These are phyloP conservation scores for Clonostachys chloroleuca DNA, from an alignment of 2,329 filamentous ascomycete genomes.

Conservation along the genomic window DNA sequence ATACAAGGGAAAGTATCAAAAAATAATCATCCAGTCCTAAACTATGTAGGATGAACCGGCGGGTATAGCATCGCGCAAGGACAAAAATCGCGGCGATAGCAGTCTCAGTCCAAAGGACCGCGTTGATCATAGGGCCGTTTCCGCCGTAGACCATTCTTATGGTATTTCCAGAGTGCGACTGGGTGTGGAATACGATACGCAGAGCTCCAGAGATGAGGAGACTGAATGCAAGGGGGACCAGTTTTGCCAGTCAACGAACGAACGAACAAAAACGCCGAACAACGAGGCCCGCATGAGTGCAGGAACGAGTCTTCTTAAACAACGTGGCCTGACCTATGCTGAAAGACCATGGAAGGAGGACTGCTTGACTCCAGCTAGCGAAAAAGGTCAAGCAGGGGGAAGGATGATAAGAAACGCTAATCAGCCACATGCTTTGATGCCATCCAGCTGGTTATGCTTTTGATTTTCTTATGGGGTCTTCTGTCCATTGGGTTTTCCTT, in stretches of 20 bases:
- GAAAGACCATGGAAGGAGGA: no score
- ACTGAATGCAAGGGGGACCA: neutral
- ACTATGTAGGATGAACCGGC: constrained; percentile 1
- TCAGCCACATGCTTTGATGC: no score
- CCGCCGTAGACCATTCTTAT: constrained; percentile 3
- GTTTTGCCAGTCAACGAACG: neutral
- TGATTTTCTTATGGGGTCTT: no score
- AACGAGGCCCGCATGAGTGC: no score
- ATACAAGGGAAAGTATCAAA: constrained; percentile 1
- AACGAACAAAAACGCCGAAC: no score
- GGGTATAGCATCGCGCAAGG: constrained; percentile 1
- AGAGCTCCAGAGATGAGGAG: neutral
- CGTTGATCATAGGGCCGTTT: constrained; percentile 3
- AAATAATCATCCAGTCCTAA: constrained; percentile 2
- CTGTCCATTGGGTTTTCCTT: no score
- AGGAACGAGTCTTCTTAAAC: no score
- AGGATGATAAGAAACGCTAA: no score
- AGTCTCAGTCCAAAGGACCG: constrained; percentile 2
- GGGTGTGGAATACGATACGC: neutral
- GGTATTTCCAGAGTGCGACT: neutral
- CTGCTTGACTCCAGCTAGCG: no score
- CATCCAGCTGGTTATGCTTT: no score
- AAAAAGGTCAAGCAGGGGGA: no score
- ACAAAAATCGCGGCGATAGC: constrained; percentile 2
- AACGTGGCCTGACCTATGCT: no score